Percentiles rank a stretch among this genome's conserved stretches.
phyloP scores from a whole-genome alignment of 2,329 filamentous ascomycete species.

The Pseudocercospora fuligena region DNA sequence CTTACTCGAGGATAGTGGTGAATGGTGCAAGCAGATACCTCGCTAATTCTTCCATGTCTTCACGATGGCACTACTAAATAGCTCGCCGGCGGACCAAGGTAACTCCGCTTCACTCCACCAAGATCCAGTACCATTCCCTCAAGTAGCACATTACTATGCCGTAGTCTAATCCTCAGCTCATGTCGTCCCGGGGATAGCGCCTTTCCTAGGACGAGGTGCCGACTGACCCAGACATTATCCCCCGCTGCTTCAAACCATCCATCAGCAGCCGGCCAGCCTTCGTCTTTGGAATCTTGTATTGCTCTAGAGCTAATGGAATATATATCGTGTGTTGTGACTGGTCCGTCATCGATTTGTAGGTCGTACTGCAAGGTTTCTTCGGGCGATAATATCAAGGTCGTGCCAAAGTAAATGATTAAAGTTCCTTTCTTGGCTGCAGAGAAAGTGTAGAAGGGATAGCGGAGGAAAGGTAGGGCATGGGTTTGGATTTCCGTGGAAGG shows the following conservation, averaged over 20 bases:
- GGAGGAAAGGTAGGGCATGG: slow-evolving; percentile 60
- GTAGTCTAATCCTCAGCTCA: slow-evolving; percentile 7
- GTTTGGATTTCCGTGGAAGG: slow-evolving; percentile 41
- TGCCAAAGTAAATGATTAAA: background rate
- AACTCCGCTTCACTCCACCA: slow-evolving; percentile 9
- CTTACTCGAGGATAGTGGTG: background rate
- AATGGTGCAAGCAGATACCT: background rate
- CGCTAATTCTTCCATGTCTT: background rate
- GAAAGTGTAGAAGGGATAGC: slow-evolving; percentile 6
- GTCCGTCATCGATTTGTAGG: background rate
- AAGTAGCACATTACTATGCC: slow-evolving; percentile 1
- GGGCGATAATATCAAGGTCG: background rate
- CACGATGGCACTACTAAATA: background rate
- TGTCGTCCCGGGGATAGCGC: background rate
- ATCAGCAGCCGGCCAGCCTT: slow-evolving; percentile 33
- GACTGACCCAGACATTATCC: slow-evolving; percentile 10
- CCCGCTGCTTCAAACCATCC: slow-evolving; percentile 8
- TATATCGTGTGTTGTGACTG: background rate
- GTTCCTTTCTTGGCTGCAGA: background rate
- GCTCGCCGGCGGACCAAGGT: slow-evolving; percentile 10
- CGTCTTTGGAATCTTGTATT: slow-evolving; percentile 29
- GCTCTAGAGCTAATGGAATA: slow-evolving; percentile 42
- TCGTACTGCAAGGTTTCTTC: background rate
- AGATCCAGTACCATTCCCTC: slow-evolving; percentile 9
- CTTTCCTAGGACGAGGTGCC: background rate